phyloP scores from a whole-genome alignment of 441 rosid genomes.

The Adansonia grandidieri region DNA sequence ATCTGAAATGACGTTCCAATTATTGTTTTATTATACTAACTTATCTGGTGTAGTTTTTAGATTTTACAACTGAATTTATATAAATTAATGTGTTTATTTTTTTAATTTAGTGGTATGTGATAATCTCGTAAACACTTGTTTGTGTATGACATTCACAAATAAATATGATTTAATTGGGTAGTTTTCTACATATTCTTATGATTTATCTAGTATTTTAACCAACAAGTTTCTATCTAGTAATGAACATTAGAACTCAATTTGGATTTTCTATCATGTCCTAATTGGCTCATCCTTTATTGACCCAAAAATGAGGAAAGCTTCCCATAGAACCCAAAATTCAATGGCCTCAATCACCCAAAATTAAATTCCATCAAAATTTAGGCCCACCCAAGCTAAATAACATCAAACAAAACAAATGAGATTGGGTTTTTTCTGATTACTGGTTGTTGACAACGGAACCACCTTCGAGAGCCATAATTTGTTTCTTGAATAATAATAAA shows the following conservation, averaged over 20 bases:
- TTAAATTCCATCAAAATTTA: background rate
- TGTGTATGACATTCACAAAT: no score
- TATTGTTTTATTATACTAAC: background rate
- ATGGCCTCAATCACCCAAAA: background rate
- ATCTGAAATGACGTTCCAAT: background rate
- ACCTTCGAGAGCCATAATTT: constrained; percentile 30
- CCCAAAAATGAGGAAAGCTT: background rate
- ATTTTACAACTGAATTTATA: background rate
- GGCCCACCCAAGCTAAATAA: no score
- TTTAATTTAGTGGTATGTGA: no score
- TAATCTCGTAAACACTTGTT: no score
- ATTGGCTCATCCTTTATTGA: background rate
- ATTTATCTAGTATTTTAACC: no score
- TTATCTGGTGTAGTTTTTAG: background rate
- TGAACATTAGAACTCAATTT: background rate
- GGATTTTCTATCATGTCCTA: background rate
- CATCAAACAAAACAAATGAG: no score
- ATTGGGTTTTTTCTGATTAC: background rate
- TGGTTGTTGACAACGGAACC: constrained; percentile 41
- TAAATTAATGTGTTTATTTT: background rate
- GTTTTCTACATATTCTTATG: no score
- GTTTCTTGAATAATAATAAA: constrained; percentile 15
- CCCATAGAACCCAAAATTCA: background rate
- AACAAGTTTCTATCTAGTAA: background rate
- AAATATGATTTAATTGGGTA: no score